A percentile compares a stretch with the other conserved stretches of the same genome.
Conservation (phyloP, 1,139 yeast species). For the Arxiozyma slooffiae region DNA sequence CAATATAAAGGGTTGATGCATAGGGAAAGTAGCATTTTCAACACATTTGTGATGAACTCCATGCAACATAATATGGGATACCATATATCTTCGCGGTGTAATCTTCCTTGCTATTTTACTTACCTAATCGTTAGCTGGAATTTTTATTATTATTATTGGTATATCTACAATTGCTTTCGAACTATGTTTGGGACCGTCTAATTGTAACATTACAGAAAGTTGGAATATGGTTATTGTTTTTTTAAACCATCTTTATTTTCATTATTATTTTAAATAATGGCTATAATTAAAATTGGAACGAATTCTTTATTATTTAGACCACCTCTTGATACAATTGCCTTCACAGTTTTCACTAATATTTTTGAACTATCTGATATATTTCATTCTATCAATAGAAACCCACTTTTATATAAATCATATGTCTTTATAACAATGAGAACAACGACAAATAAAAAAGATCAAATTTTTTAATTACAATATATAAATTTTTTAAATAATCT, state of each 20-base stretch:
- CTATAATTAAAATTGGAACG: constrained; percentile 13
- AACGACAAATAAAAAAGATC: too few relatives aligned
- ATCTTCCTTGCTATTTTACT: constrained; percentile 24
- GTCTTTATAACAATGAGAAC: too few relatives aligned
- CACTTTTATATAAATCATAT: neutral
- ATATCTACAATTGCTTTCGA: constrained; percentile 17
- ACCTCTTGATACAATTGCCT: neutral
- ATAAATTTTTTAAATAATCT: too few relatives aligned
- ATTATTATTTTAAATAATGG: constrained; percentile 12
- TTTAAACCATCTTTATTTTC: neutral
- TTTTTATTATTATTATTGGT: constrained; percentile 22
- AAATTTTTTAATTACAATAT: too few relatives aligned
- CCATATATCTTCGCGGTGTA: constrained; percentile 20
- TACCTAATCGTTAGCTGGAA: constrained; percentile 20
- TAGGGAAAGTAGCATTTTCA: constrained; percentile 5
- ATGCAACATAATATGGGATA: constrained; percentile 25
- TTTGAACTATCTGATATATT: neutral
- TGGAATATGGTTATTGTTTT: constrained; percentile 13
- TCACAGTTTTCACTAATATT: constrained; percentile 12
- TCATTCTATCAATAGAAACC: neutral
- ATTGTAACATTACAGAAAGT: constrained; percentile 9
- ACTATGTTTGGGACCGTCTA: constrained; percentile 10
- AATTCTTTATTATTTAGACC: neutral
- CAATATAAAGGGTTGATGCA: constrained; percentile 19
- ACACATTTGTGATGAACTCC: constrained; percentile 11